These are phyloP conservation scores for Penicillium odoratum DNA, from an alignment of 495 filamentous ascomycete species.

Conservation along the genomic window DNA sequence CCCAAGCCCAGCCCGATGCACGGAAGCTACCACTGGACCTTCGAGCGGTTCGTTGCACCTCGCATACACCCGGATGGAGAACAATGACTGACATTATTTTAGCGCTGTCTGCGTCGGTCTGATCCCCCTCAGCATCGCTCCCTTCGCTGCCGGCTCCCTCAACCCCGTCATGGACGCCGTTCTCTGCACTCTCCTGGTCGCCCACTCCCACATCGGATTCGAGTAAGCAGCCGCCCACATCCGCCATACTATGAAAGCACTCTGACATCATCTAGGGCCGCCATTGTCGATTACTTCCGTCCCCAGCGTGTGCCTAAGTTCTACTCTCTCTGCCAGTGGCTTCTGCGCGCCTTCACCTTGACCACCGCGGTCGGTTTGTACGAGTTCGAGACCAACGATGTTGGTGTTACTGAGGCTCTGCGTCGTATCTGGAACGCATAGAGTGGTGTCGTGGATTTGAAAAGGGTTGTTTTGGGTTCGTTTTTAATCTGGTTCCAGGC, in stretches of 20 bases:
- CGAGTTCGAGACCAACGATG: constrained; percentile 99
- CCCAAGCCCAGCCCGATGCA: constrained; percentile 69
- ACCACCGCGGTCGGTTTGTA: constrained; percentile 86
- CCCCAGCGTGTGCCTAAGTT: constrained; percentile 64
- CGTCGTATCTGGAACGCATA: constrained; percentile 82
- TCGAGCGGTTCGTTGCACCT: constrained; percentile 67
- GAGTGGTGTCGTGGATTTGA: constrained; percentile 21
- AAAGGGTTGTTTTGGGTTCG: constrained; percentile 30
- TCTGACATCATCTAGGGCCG: constrained; percentile 48
- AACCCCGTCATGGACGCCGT: constrained; percentile 86
- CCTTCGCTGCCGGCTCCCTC: constrained; percentile 86
- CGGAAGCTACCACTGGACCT: constrained; percentile 97
- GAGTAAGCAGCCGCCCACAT: constrained; percentile 52
- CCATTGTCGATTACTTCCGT: constrained; percentile 91
- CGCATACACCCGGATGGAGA: neutral
- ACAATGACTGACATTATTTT: neutral
- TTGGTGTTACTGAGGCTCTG: constrained; percentile 86
- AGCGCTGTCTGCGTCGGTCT: constrained; percentile 73
- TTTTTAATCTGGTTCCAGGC: constrained; percentile 33
- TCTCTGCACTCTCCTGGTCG: constrained; percentile 77
- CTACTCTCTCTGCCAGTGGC: constrained; percentile 66
- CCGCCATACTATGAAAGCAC: neutral
- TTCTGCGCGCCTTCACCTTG: constrained; percentile 73
- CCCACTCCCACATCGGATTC: constrained; percentile 95
- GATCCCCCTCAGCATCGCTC: constrained; percentile 82